Base-by-base conservation (phyloP, 495 filamentous ascomycete genomes). In the Aspergillus avenaceus region DNA sequence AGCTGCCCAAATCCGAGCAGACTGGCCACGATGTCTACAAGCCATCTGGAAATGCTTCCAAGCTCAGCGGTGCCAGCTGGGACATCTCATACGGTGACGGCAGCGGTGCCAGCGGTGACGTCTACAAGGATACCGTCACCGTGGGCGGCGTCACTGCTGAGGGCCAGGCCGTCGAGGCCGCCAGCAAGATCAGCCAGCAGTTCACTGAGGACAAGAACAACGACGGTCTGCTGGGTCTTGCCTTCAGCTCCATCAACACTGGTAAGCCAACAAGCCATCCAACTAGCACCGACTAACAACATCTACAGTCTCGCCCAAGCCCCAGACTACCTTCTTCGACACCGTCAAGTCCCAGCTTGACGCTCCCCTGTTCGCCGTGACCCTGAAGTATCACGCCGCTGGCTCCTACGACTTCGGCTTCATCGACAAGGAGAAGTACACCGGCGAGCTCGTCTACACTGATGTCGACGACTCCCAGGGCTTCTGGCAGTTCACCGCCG, bases 351-450 rank as follows among this genome's bases (percentile, higher is more conserved):
- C 65, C 4, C 63, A 61, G 16, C 76, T 90, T 2, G 74, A 78
- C 47, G 50, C 61, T n/a, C 83, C 82, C 0, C 49, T 91, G 29
- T 91, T 90, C 62, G 85, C 85, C 25, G 84, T 79, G 12, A 74
- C 82, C 44, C 69, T 92, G 50, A 86, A 84, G 69, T 73, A 85
- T 57, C 71, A 75, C 24, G 70, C 65, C 41, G 75, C 85, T 18
- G 88, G 88, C 14, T 72, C 60, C 48, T 90, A 86, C 65, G 85
- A 87, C 69, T 91, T 91, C 55, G 88, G 88, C 29, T 87, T 66
- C 70, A 82, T 89, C 53, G 82, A 90, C 66, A 50, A 56, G 16
- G 55, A 63, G 55, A 83, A 84, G 53, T 84, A 85, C 73, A 82
- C 70, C 14, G 84, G 86, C 51, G 59, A 62, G 28, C 75, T 93